A percentile compares a stretch with the other conserved stretches of the same genome.
Evolutionary conservation across 305 asterid genomes (phyloP).

Genomic region (Fraxinus albicans): DNA sequence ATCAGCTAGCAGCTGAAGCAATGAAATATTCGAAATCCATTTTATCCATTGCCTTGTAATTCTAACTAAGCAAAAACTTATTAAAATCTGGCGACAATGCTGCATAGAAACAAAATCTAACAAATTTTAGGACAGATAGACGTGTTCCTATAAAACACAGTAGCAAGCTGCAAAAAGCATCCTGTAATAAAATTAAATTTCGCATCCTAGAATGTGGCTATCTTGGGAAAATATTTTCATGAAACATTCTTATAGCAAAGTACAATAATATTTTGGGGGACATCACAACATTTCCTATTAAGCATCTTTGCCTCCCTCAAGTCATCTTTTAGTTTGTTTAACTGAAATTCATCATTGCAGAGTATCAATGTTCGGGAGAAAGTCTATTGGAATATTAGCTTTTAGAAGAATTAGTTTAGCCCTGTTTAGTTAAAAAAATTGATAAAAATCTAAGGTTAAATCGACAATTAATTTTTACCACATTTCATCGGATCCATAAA

Average conservation of each 20-base stretch:
- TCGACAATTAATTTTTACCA: too few relatives aligned
- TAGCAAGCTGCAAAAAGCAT: constrained; percentile 24
- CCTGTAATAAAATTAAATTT: neutral
- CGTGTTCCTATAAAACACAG: constrained; percentile 24
- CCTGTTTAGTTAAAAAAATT: too few relatives aligned
- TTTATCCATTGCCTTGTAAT: too few relatives aligned
- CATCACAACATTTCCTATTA: neutral
- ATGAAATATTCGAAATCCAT: too few relatives aligned
- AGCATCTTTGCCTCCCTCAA: neutral
- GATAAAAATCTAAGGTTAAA: too few relatives aligned
- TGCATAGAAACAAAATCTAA: neutral
- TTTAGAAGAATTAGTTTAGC: too few relatives aligned
- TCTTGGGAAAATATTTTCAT: neutral
- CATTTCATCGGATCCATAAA: too few relatives aligned
- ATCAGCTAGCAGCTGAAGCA: too few relatives aligned
- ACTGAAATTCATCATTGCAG: neutral
- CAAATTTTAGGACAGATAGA: neutral
- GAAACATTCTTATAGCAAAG: neutral
- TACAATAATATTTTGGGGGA: neutral
- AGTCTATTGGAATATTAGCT: neutral
- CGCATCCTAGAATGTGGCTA: neutral
- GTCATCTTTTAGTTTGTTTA: neutral
- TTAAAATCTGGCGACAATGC: too few relatives aligned
- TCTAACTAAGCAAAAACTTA: too few relatives aligned
- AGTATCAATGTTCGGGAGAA: neutral